Evolutionary conservation across 345 rosid species (phyloP), one percentile per base, ranked within the genome.

Genomic region (Lepidium aucheri): DNA sequence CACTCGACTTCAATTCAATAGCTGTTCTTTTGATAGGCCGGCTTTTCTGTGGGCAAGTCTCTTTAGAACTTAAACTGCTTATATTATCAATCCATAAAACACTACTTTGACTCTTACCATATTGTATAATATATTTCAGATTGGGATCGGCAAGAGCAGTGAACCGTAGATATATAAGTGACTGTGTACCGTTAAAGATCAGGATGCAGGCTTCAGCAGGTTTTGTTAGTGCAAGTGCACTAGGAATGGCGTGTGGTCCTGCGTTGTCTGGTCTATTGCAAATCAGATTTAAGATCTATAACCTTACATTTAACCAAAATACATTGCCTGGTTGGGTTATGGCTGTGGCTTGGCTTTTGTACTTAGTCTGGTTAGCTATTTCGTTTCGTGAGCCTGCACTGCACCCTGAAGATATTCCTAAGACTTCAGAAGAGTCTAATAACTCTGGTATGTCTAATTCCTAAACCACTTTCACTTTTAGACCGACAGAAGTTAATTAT

Each of bases 171-270:
- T 94, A 90, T 73, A 94, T 94, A 78, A 94, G 99, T 59, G 97
- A 94, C 64, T 90, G 99, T 73, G 99, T 90, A 28, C 97, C 99
- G 7, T 75, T 85, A 67, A 90, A 78, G 77, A 73, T 86, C 49
- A 90, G 99, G 35, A 83, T 94, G 99, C 95, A 94, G 66, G 96
- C 99, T 70, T 94, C 99, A 9, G 97, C 99, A 0, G 99, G 92
- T 63, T 94, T 94, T 80, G 99, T 94, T 41, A 94, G 99, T 80
- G 99, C 99, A 65, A 94, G 99, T 86, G 99, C 99, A 70, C 76
- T 94, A n/a, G 97, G 99, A 68, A 90, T 94, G 97, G 99, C 99
- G 18, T 88, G 95, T 77, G 99, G 99, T 78, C 99, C 99, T 52
- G 97, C 95, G 49, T 88, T 94, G 74, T 97, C 97, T 68, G 99